Base-by-base conservation (phyloP, 129 eudicot genomes). In the Solidago caesia region DNA sequence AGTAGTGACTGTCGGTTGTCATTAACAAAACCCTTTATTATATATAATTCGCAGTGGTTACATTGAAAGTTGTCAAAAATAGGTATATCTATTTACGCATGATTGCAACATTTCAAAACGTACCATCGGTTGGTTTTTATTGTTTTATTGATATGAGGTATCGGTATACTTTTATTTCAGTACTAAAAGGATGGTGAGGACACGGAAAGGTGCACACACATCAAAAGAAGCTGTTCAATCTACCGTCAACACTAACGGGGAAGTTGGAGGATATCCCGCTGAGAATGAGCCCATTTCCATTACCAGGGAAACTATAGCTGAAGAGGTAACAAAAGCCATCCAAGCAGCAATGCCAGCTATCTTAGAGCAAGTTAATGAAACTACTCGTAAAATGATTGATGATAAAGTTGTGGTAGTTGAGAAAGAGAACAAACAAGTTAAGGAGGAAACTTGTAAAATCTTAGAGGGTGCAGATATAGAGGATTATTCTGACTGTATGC, bases 361-460 rank as follows among this genome's bases (percentile, higher is more conserved):
- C 46, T 27, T 41, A 29, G 45, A 33, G 33, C 67, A 62, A 62
- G 4, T 62, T 39, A 62, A 62, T 3, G 67, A 62, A 62, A 62
- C 1, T 44, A 62, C 67, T 62, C 44, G 67, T 12, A 62, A 62
- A 62, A 13, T 62, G 46, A 62, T 33, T 10, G 67, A 62, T n/a
- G 46, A 62, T 59, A 62, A 33, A 59, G 41, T 59, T 59, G 64
- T 21, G 27, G 29, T 49, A 7, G 53, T 7, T 9, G 2, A 47
- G 52, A 7, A 47, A 8, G 11, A 47, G 53, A 47, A 47, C 2
- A 47, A 8, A 47, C 14, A 47, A 47, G 6, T 8, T 47, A 12
- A 47, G 53, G 53, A 47, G 12, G 12, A 8, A 7, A 8, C 13
- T 47, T 3, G 53, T 47, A 8, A 47, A 47, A 7, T 5, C 0